Evolutionary conservation across 2,329 filamentous ascomycete species (phyloP).

Genomic region (Emergomyces pasteurianus): DNA sequence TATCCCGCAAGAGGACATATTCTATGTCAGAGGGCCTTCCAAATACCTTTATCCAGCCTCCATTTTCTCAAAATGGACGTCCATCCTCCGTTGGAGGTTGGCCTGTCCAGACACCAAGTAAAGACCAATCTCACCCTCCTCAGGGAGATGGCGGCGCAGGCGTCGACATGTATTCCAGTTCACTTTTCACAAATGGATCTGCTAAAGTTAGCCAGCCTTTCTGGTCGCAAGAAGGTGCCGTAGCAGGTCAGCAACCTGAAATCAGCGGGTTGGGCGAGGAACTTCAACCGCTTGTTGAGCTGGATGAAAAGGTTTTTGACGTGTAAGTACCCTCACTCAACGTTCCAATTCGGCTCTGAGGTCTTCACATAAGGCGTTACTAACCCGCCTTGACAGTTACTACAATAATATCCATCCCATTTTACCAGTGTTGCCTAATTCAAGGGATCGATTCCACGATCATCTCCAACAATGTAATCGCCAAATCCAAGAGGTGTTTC

Average conservation of each 20-base stretch:
- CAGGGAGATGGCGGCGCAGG: constrained; percentile 6
- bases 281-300: constrained; percentile 22
- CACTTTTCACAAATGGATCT: constrained; percentile 25
- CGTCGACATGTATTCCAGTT: constrained; percentile 16
- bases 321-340: constrained; percentile 21
- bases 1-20: constrained; percentile 37
- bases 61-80: constrained; percentile 15
- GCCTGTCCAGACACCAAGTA: constrained; percentile 19
- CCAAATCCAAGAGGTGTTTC: constrained; percentile 30
- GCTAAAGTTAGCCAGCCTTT: constrained; percentile 28
- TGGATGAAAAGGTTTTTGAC: constrained; percentile 30
- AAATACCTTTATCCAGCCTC: constrained; percentile 29
- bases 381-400: constrained; percentile 19
- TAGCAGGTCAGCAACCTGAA: constrained; percentile 15
- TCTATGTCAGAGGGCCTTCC: constrained; percentile 38
- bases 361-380: background rate
- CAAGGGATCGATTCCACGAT: constrained; percentile 25
- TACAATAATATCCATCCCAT: constrained; percentile 30
- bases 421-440: constrained; percentile 30
- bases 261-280: constrained; percentile 23
- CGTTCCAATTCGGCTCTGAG: background rate
- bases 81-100: constrained; percentile 15
- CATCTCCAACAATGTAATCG: constrained; percentile 29
- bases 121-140: constrained; percentile 13
- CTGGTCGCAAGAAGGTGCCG: constrained; percentile 20